phyloP scores from a whole-genome alignment of 208 protist genomes.

The Acanthamoeba royreba region DNA sequence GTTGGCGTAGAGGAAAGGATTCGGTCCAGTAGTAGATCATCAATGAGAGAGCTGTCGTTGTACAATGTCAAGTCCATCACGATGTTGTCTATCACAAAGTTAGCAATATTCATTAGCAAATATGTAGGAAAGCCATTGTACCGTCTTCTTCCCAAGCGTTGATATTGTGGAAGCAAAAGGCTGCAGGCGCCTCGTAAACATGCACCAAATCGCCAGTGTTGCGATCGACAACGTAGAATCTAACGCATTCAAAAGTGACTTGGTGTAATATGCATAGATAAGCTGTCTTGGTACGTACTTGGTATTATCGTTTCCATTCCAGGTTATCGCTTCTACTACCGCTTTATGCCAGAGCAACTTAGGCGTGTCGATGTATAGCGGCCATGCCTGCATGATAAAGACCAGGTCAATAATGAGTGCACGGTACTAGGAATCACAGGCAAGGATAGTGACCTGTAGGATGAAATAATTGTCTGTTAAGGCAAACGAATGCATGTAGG shows the following conservation, averaged over 20 bases:
- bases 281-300: not conserved
- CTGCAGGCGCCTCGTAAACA: not conserved
- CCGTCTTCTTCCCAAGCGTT: not conserved
- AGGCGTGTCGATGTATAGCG: not conserved
- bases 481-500: not conserved
- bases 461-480: not conserved
- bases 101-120: too few relatives aligned
- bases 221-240: not conserved
- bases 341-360: not conserved
- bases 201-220: not conserved
- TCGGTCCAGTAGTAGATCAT: not conserved
- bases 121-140: not conserved
- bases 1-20: not conserved
- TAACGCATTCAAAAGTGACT: not conserved
- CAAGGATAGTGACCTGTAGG: not conserved
- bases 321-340: not conserved
- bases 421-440: not conserved
- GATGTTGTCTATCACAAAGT: not conserved
- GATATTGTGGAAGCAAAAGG: slow-evolving; percentile 4
- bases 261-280: not conserved
- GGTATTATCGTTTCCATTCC: not conserved
- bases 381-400: not conserved
- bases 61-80: not conserved
- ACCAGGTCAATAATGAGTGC: not conserved
- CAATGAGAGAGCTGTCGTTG: not conserved